Percentiles rank a stretch among this genome's conserved stretches.
Evolutionary conservation across 805 yeast genomes (phyloP).

Genomic region (Lipomyces chichibuensis): DNA sequence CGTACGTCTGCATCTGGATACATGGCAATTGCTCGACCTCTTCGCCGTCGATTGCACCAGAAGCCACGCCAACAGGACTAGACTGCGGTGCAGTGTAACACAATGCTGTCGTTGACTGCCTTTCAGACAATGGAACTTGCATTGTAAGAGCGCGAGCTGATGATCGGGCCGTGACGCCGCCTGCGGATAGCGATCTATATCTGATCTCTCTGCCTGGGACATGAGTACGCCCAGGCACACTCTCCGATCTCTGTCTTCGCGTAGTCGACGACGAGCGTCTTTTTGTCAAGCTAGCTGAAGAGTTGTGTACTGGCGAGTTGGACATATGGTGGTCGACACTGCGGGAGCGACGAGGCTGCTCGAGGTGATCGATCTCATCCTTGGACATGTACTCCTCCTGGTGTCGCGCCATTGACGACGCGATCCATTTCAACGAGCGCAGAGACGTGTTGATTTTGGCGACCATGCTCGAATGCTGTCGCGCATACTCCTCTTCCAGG

Average conservation of each 20-base stretch:
- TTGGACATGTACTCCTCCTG: conserved; percentile 34
- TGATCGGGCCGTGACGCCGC: conserved; percentile 33
- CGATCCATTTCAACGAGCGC: conserved; percentile 32
- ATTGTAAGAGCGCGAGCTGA: conserved; percentile 32
- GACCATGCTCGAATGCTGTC: conserved; percentile 26
- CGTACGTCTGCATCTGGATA: conserved; percentile 41
- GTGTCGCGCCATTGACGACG: conserved; percentile 35
- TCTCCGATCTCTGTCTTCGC: conserved; percentile 19
- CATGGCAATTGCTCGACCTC: conserved; percentile 21
- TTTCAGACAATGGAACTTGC: conserved; percentile 19
- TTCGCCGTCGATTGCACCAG: conserved; percentile 12
- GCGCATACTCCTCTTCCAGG: conserved; percentile 26
- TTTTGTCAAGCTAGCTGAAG: conserved; percentile 1
- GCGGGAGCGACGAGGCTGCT: conserved; percentile 28
- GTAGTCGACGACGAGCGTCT: conserved; percentile 20
- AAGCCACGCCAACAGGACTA: not conserved
- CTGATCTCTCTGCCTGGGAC: not conserved
- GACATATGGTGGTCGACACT: conserved; percentile 9
- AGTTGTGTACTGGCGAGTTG: not conserved
- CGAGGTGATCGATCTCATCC: conserved; percentile 29
- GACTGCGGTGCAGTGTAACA: too few species aligned
- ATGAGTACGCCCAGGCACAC: conserved; percentile 20
- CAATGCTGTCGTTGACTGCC: too few species aligned
- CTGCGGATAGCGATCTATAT: conserved; percentile 25
- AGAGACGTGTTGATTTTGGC: conserved; percentile 31